These are phyloP conservation scores for Boletus smithii DNA, from an alignment of 1,284 basidiomycete genomes.

Conservation along the genomic window DNA sequence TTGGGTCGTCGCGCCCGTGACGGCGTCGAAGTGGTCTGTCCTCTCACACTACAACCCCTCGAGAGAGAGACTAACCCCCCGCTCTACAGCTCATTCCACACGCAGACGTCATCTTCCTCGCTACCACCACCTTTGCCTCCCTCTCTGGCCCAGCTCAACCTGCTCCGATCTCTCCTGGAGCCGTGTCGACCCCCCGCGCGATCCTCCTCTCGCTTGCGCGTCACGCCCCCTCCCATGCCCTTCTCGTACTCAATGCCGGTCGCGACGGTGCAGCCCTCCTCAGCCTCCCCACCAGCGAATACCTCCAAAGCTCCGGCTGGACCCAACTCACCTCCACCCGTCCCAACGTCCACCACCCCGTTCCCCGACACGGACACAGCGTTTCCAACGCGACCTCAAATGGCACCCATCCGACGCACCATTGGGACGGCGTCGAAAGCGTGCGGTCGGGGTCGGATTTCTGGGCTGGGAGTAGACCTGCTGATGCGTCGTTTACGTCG, in stretches of 20 bases:
- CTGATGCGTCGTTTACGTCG: constrained; percentile 20
- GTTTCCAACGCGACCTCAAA: constrained; percentile 25
- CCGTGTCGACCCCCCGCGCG: constrained; percentile 58
- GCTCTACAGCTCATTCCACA: constrained; percentile 64
- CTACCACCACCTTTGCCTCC: constrained; percentile 26
- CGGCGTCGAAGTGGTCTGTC: constrained; percentile 70
- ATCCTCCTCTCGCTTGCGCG: constrained; percentile 69
- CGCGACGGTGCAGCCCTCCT: constrained; percentile 71
- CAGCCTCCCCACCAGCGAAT: constrained; percentile 77
- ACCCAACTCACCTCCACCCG: constrained; percentile 30
- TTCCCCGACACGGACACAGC: constrained; percentile 9
- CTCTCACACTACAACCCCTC: no score
- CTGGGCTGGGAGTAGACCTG: constrained; percentile 49
- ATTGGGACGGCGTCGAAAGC: constrained; percentile 43
- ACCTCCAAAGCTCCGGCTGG: constrained; percentile 80
- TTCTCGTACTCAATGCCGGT: constrained; percentile 78
- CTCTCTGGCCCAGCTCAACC: neutral
- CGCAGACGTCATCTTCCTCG: constrained; percentile 69
- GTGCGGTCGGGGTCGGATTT: constrained; percentile 74
- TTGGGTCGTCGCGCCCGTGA: constrained; percentile 66
- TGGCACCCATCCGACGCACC: constrained; percentile 4
- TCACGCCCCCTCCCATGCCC: constrained; percentile 63
- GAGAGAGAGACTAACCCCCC: constrained; percentile 14
- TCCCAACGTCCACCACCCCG: constrained; percentile 2
- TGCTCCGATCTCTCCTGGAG: neutral